phyloP scores from a whole-genome alignment of 441 rosid genomes.

The Corymbia citriodora region DNA sequence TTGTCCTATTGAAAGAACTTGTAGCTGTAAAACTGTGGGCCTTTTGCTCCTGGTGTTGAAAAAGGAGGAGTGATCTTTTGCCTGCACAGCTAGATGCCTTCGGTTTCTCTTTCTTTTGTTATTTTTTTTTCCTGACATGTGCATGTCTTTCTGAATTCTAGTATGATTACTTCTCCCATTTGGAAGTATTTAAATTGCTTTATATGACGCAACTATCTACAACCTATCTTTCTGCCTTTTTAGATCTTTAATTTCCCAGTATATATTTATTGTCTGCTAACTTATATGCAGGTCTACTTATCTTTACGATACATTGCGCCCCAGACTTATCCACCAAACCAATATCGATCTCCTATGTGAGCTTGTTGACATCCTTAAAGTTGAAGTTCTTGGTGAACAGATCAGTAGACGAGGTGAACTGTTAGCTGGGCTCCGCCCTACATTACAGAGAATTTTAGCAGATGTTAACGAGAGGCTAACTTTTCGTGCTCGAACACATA shows the following conservation, averaged over 20 bases:
- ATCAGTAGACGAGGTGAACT: slow-evolving; percentile 69
- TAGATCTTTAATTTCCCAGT: neutral
- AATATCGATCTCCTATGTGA: slow-evolving; percentile 92
- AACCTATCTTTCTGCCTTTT: neutral
- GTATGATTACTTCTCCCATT: neutral
- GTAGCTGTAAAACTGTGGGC: neutral
- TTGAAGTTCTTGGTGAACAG: slow-evolving; percentile 93
- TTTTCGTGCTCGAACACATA: slow-evolving; percentile 93
- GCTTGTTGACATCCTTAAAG: slow-evolving; percentile 89
- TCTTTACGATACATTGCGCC: slow-evolving; percentile 89
- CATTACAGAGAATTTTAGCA: slow-evolving; percentile 84
- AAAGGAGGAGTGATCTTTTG: neutral
- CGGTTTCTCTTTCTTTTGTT: neutral
- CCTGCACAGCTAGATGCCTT: neutral
- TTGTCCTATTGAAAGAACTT: neutral
- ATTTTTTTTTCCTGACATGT: neutral
- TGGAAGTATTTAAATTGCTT: neutral
- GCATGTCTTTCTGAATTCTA: neutral
- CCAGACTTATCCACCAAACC: slow-evolving; percentile 87
- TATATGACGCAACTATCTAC: neutral
- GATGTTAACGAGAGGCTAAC: slow-evolving; percentile 92
- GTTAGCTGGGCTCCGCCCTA: slow-evolving; percentile 82
- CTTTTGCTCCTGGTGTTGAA: neutral
- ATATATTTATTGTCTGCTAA: neutral
- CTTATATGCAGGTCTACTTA: slow-evolving; percentile 64